A percentile compares a stretch with the other conserved stretches of the same genome.
Conservation (phyloP, 345 rosid genomes). For the Brassica carinata region DNA sequence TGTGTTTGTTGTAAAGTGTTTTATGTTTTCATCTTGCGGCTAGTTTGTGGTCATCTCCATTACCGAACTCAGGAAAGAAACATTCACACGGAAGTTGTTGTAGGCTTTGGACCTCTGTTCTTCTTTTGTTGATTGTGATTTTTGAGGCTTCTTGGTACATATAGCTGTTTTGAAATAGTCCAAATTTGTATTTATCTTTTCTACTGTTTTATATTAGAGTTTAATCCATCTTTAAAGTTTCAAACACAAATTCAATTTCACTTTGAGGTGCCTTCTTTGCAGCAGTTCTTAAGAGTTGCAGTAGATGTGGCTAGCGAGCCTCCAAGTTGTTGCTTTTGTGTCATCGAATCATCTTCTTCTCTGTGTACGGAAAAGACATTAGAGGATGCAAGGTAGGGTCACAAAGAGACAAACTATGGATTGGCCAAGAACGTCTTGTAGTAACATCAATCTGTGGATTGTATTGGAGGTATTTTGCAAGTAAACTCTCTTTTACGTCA, state of each 20-base stretch:
- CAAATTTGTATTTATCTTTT: neutral
- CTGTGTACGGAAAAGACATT: neutral
- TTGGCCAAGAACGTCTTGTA: constrained; percentile 24
- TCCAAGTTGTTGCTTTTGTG: constrained; percentile 15
- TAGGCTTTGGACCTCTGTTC: constrained; percentile 2
- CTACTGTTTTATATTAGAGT: neutral
- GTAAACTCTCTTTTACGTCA: constrained; percentile 28
- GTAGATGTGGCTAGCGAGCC: constrained; percentile 16
- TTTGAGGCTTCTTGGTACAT: neutral
- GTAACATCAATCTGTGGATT: constrained; percentile 14
- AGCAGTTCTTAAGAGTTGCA: neutral
- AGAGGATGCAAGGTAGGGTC: constrained; percentile 3
- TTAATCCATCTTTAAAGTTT: neutral
- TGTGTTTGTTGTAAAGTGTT: constrained; percentile 35
- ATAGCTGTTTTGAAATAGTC: neutral
- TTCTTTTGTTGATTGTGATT: neutral
- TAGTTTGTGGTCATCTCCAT: constrained; percentile 9
- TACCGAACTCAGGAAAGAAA: neutral
- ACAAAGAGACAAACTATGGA: constrained; percentile 21
- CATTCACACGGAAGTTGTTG: constrained; percentile 12
- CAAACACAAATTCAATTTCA: neutral
- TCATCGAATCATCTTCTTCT: neutral
- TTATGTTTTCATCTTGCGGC: constrained; percentile 8
- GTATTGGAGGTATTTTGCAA: neutral
- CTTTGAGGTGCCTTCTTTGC: neutral